Base-by-base conservation (phyloP, 768 basidiomycete species). In the Lactarius tabidus region DNA sequence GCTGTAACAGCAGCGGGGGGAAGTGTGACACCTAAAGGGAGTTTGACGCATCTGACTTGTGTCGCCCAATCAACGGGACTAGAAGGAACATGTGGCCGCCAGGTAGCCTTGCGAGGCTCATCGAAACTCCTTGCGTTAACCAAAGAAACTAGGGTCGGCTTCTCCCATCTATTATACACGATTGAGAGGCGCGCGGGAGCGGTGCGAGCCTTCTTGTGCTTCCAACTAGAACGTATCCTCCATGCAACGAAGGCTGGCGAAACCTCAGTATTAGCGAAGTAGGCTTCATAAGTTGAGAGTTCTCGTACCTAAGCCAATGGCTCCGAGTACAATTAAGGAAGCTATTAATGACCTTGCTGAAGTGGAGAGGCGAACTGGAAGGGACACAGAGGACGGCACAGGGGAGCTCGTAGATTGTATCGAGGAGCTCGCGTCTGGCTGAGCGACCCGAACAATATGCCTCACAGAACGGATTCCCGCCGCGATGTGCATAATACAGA, bases 311-410 rank as follows among this genome's bases (percentile, higher is more conserved):
- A 71, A 6, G 26, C 72, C 17, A 31, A 71, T 69, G 63, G 56
- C 57, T 67, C 78, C 75, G 4, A 79, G 26, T n/a, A 69, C 56
- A 28, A 66, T 61, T 36, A 72, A 64, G 14, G 70, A 38, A n/a
- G 68, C 72, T 18, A 70, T 61, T 29, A 75, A 67, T 17, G 74
- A 69, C 57, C 68, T 72, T 9, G 67, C 69, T 39, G 72, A 72
- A 7, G 68, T 67, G 9, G 71, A 69, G 29, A 72, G 67, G 15
- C 48, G 66, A 33, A 45, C 23, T 33, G 23, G 15, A 10, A 51
- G 9, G 2, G 62, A 29, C 9, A 18, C 23, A 9, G 57, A 29
- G 15, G 58, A 36, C 6, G 60, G 31, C 23, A n/a, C 51, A 18
- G 58, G 36, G 52, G 41, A 39, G 59, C 62, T 36, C 29, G 33